Evolutionary conservation across 2,329 filamentous ascomycete genomes (phyloP).

Genomic region (Scytalidium lignicola): DNA sequence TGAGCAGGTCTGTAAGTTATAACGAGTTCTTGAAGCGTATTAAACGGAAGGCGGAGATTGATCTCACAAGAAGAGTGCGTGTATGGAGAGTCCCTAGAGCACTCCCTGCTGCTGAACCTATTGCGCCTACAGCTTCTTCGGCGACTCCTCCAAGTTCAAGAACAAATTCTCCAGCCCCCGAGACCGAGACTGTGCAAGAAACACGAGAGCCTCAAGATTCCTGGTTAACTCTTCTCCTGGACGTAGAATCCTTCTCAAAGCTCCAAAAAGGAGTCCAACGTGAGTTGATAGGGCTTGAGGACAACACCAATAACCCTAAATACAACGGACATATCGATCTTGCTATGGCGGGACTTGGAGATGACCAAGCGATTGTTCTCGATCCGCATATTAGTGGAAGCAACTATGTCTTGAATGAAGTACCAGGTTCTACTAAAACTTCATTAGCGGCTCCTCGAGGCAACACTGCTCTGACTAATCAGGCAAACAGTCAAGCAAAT

Average conservation of each 20-base stretch:
- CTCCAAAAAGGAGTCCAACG: conserved; percentile 60
- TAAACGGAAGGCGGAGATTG: conserved; percentile 65
- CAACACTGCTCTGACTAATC: conserved; percentile 5
- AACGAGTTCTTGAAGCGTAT: conserved; percentile 71
- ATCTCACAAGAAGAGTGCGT: conserved; percentile 67
- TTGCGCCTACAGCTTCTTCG: conserved; percentile 35
- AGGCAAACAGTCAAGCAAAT: conserved; percentile 37
- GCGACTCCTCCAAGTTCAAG: conserved; percentile 32
- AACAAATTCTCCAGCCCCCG: conserved; percentile 20
- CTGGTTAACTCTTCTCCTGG: conserved; percentile 40
- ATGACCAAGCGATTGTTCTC: conserved; percentile 72
- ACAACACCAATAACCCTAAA: conserved; percentile 67
- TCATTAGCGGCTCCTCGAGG: not conserved
- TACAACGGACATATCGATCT: conserved; percentile 72
- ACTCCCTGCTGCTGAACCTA: conserved; percentile 20
- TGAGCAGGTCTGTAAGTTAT: conserved; percentile 65
- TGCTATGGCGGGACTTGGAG: conserved; percentile 60
- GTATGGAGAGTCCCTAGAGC: conserved; percentile 36
- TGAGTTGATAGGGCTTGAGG: conserved; percentile 57
- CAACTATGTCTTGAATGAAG: conserved; percentile 49
- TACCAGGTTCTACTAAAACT: not conserved
- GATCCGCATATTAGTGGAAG: conserved; percentile 68
- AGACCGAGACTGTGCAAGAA: not conserved
- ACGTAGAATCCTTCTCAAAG: conserved; percentile 54
- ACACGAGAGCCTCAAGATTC: conserved; percentile 25